Base-by-base conservation (phyloP, 108 stramenopile species). In the Epipyxis sp. region DNA sequence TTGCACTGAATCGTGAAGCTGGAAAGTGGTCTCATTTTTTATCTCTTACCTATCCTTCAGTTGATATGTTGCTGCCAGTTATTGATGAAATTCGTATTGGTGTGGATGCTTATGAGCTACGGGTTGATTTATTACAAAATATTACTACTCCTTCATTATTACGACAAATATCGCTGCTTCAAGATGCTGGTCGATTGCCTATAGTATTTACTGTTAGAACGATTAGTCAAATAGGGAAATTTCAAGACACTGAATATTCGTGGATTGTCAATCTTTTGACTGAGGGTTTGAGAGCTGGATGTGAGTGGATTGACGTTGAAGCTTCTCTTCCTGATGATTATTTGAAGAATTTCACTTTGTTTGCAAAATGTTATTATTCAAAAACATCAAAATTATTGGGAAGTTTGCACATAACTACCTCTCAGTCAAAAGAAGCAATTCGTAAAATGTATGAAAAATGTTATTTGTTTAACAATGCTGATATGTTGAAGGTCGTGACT, bases 241-340 rank as follows among this genome's bases (percentile, higher is more conserved):
- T 90, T 85, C 93, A 91, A 40, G 94, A 95, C 79, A 94, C 93
- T 76, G 69, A 78, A 79, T 76, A 20, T 37, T 35, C 84, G 34
- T 78, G 88, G 78, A 94, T 95, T 92, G 91, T 91, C 82, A 79
- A 88, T 3, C 69, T 94, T 43, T 80, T 94, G 42, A 80, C 86
- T 29, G 88, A 91, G 81, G 94, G 97, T 13, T 78, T 96, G 76
- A 90, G 95, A 25, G 92, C 86, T 42, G 97, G 94, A 25, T 92
- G 91, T 27, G 97, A 97, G 79, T 92, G 93, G 25, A 77, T 98
- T 77, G 97, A 98, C 84, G 92, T 98, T 27, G 97, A 98, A 81
- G 91, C 92, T 65, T 90, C 90, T 42, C 95, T 65, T 6, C 61
- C 27, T 29, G 61, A 65, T 10, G 34, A 32, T 37, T 57, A 57